Percentiles rank a stretch among this genome's conserved stretches.
Conservation (phyloP, 1,284 basidiomycete species). For the Trichosporon sp. region DNA sequence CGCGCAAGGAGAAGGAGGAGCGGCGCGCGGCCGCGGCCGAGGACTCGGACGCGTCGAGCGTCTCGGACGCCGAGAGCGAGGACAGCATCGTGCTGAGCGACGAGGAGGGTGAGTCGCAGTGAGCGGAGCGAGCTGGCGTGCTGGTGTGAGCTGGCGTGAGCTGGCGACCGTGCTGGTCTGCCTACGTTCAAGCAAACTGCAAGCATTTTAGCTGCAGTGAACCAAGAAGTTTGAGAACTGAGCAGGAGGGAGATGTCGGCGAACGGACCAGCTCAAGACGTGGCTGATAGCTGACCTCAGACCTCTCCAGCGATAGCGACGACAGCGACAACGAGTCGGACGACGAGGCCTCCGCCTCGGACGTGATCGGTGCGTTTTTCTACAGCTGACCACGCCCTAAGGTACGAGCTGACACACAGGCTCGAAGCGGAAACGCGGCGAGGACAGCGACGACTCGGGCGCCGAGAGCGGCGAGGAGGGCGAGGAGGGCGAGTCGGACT, state of each 20-base stretch:
- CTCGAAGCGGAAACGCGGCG: constrained; percentile 14
- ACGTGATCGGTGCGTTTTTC: background rate
- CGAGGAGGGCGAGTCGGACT: constrained; percentile 5
- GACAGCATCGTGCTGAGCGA: constrained; percentile 50
- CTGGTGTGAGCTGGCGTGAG: background rate
- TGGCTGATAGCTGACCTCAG: constrained; percentile 8
- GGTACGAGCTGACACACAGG: background rate
- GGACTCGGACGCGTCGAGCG: constrained; percentile 55
- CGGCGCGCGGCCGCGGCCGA: background rate
- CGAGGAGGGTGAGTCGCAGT: constrained; percentile 29
- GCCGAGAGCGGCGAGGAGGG: background rate
- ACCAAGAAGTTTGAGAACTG: too few relatives aligned
- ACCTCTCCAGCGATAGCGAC: constrained; percentile 11
- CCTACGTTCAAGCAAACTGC: too few relatives aligned
- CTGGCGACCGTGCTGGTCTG: too few relatives aligned
- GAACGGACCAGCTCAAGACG: background rate
- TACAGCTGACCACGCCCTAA: background rate
- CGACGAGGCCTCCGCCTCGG: constrained; percentile 4
- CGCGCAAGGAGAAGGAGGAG: constrained; percentile 61
- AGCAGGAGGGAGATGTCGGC: too few relatives aligned
- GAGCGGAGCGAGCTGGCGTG: background rate
- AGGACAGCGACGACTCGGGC: background rate
- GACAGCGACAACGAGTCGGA: constrained; percentile 8
- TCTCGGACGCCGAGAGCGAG: constrained; percentile 54
- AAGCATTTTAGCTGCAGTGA: too few relatives aligned